Base-by-base conservation (phyloP, 768 basidiomycete species). In the Mycena epipterygia region DNA sequence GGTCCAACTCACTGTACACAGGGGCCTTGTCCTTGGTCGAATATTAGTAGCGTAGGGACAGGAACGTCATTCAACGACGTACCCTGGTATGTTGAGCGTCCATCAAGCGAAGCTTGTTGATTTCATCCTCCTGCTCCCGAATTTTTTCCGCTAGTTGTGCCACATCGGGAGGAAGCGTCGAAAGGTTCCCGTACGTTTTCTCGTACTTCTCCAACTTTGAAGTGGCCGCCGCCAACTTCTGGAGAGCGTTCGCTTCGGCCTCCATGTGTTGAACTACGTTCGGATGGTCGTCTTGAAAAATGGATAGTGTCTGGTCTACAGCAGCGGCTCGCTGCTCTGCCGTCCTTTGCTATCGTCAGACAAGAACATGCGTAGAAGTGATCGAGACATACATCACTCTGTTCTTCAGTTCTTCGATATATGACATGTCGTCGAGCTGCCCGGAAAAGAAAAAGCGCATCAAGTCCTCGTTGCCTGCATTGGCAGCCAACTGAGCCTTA, bases 1-100 rank as follows among this genome's bases (percentile, higher is more conserved):
- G 90, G 69, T 97, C 96, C 8, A 98, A 81, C 80, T 98, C 97
- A 23, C 89, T 84, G 73, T 94, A 97, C 23, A 98, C 81, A 23
- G 93, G 88, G 17, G 90, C 84, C 76, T 95, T 92, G 4, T 91
- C 87, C 90, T 96, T 52, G 77, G 19, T 55, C 23, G 27, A 32
- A 17, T n/a, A 61, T 73, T 53, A 65, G 53, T 61, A 63, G n/a
- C n/a, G n/a, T 68, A 39, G 2, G 7, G 76, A 58, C 27, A 13
- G 14, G 21, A 46, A 9, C 5, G 49, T 56, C 59, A 25, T 32
- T 16, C 17, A 44, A 13, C 9, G 29, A 81, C 88, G 30, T 67
- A 93, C 94, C 79, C 90, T 85, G 67, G 87, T 87, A 48, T 89
- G 89, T 75, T 95, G 91, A 41, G 83, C 85, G 29, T 90, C 86